phyloP scores from a whole-genome alignment of 139 green algal genomes.

The Zygnema cylindricum region DNA sequence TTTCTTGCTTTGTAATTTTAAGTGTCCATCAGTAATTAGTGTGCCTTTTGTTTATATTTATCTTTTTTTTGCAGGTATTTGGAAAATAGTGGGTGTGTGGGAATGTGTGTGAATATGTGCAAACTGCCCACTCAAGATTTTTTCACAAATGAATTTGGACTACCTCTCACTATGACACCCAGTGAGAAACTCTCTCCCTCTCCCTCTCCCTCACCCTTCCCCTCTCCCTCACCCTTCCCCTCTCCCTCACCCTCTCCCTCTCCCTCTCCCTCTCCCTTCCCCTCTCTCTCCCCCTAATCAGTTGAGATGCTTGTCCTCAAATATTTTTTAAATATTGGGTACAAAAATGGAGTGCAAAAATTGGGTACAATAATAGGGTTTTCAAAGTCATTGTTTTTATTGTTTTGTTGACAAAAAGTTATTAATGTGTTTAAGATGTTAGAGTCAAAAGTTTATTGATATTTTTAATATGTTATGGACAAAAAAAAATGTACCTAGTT shows the following conservation, averaged over 20 bases:
- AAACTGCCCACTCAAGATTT: conserved; percentile 79
- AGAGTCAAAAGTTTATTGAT: too few species aligned
- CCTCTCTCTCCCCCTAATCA: neutral
- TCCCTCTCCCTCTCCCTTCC: neutral
- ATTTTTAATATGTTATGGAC: too few species aligned
- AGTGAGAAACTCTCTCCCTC: conserved; percentile 62
- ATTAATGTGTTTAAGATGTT: too few species aligned
- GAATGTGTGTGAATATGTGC: conserved; percentile 88
- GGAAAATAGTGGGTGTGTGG: conserved; percentile 73
- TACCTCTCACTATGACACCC: conserved; percentile 81
- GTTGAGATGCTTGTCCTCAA: too few species aligned
- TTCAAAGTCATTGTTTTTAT: too few species aligned
- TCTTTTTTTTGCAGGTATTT: conserved; percentile 65
- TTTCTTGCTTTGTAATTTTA: neutral
- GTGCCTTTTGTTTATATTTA: too few species aligned
- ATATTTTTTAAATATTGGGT: too few species aligned
- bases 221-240: neutral
- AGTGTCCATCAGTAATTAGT: too few species aligned
- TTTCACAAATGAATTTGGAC: conserved; percentile 83
- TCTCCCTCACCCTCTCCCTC: neutral
- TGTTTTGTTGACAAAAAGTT: too few species aligned
- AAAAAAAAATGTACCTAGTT: too few species aligned
- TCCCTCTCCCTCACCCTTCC: neutral
- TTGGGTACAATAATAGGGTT: too few species aligned
- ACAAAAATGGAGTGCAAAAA: too few species aligned